Evolutionary conservation across 108 stramenopile genomes (phyloP).

Genomic region (Stephanodiscus triporus): DNA sequence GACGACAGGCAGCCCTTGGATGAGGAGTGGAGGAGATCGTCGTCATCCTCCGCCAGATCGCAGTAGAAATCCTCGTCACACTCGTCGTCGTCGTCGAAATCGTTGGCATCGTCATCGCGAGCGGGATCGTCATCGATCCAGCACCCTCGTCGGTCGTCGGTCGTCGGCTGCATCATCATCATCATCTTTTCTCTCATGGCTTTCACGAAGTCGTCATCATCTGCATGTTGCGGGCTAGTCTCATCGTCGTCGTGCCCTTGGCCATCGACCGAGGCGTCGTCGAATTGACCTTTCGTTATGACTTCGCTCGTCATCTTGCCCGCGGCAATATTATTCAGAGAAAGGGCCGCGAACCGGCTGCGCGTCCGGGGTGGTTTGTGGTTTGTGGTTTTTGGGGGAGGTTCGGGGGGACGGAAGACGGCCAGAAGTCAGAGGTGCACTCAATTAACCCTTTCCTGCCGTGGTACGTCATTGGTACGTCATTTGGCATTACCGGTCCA

Average conservation of each 20-base stretch:
- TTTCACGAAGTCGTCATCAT: slow-evolving; percentile 31
- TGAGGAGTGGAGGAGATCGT: slow-evolving; percentile 7
- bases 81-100: slow-evolving; percentile 34
- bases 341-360: too few relatives aligned
- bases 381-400: too few relatives aligned
- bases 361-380: too few relatives aligned
- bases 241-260: slow-evolving; percentile 10
- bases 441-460: too few relatives aligned
- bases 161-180: slow-evolving; percentile 11
- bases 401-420: too few relatives aligned
- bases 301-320: neutral
- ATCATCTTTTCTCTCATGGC: slow-evolving; percentile 41
- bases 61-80: slow-evolving; percentile 58
- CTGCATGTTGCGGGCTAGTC: neutral
- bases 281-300: slow-evolving; percentile 49
- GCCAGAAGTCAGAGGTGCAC: too few relatives aligned
- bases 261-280: slow-evolving; percentile 52
- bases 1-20: slow-evolving; percentile 14
- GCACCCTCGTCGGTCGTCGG: neutral
- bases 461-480: too few relatives aligned
- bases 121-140: neutral
- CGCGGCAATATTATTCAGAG: too few relatives aligned
- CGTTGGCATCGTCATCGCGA: slow-evolving; percentile 15
- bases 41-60: slow-evolving; percentile 41
- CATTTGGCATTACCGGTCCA: too few relatives aligned